Evolutionary conservation across 2,329 filamentous ascomycete species (phyloP).

Genomic region (Diaporthe humulicola): DNA sequence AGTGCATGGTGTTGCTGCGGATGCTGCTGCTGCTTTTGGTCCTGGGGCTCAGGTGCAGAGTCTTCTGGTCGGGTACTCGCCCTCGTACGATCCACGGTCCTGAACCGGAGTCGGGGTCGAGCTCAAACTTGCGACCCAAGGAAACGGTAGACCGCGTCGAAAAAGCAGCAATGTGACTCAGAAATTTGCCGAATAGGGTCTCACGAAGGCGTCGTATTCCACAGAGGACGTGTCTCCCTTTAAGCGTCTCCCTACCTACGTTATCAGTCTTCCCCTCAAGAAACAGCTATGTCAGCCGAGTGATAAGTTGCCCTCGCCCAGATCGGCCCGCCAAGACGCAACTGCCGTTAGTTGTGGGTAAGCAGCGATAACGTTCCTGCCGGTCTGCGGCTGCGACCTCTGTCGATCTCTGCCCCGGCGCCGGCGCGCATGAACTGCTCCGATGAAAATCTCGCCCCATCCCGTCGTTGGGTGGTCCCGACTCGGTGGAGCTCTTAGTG

Average conservation of each 20-base stretch:
- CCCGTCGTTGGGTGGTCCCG: slow-evolving; percentile 10
- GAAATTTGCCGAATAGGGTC: background rate
- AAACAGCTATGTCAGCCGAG: background rate
- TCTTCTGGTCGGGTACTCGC: background rate
- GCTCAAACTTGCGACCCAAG: slow-evolving; percentile 13
- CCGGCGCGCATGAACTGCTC: slow-evolving; percentile 19
- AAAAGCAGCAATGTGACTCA: background rate
- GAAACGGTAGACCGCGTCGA: background rate
- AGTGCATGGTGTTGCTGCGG: slow-evolving; percentile 10
- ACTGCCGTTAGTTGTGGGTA: slow-evolving; percentile 22
- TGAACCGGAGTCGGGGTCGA: slow-evolving; percentile 1
- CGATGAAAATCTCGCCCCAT: slow-evolving; percentile 30
- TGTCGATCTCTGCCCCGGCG: slow-evolving; percentile 22
- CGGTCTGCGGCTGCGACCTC: slow-evolving; percentile 10
- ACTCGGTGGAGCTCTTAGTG: background rate
- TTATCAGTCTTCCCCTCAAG: slow-evolving; percentile 6
- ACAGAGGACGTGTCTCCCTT: background rate
- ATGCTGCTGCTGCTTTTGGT: background rate
- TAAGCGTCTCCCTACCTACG: background rate
- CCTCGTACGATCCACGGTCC: background rate
- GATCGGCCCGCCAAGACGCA: slow-evolving; percentile 10
- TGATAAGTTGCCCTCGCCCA: slow-evolving; percentile 22
- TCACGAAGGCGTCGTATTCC: slow-evolving; percentile 8
- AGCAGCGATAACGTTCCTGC: slow-evolving; percentile 25
- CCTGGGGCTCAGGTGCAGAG: background rate